Percentiles rank a stretch among this genome's conserved stretches.
Conservation (phyloP, 768 basidiomycete genomes). For the Boletellus emodensis region DNA sequence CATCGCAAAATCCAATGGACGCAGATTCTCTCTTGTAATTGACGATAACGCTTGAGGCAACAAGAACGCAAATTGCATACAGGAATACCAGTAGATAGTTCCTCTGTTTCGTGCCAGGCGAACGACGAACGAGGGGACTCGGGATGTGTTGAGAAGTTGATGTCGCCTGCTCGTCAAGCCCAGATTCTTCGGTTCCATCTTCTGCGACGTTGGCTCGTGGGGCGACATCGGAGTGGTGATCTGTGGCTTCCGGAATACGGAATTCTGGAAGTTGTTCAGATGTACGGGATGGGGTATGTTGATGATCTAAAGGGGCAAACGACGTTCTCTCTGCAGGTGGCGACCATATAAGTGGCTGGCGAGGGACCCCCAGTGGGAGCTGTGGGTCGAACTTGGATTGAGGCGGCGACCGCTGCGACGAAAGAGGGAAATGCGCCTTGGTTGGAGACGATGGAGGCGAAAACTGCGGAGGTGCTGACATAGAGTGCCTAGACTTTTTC, state of each 20-base stretch:
- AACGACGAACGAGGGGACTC: constrained; percentile 26
- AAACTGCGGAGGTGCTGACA: constrained; percentile 64
- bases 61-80: constrained; percentile 33
- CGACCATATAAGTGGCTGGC: constrained; percentile 25
- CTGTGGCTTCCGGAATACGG: constrained; percentile 1
- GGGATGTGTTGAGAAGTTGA: constrained; percentile 39
- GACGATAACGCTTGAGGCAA: constrained; percentile 33
- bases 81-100: constrained; percentile 43
- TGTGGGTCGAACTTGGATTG: constrained; percentile 56
- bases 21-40: constrained; percentile 67
- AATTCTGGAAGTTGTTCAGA: constrained; percentile 8
- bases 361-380: constrained; percentile 38
- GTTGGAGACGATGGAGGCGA: constrained; percentile 42
- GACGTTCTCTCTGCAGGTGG: constrained; percentile 10
- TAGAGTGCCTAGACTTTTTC: constrained; percentile 62
- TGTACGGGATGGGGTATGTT: constrained; percentile 13
- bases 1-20: constrained; percentile 73
- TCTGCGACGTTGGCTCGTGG: constrained; percentile 21
- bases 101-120: constrained; percentile 14
- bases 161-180: constrained; percentile 23
- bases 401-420: constrained; percentile 41
- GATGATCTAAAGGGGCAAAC: constrained; percentile 18
- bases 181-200: constrained; percentile 13
- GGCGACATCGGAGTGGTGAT: neutral
- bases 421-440: constrained; percentile 21